Evolutionary conservation across 176 grass and related monocot species (phyloP), one percentile per base, ranked within the genome.

Genomic region (Musa troglodytarum): DNA sequence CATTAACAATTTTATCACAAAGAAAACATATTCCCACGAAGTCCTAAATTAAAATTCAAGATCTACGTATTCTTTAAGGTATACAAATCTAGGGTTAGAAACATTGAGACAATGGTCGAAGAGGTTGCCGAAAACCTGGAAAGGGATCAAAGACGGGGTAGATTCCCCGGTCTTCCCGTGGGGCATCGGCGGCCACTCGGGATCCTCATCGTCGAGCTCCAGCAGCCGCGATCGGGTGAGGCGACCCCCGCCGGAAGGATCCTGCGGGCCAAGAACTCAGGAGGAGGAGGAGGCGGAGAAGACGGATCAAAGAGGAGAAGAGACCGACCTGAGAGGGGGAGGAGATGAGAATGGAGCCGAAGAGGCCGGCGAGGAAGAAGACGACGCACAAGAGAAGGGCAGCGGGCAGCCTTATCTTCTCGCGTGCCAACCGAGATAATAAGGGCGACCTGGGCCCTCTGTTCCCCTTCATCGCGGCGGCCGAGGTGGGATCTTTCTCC

Each of bases 301-400:
- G 63, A 69, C 13, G 53, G 49, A 68, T 58, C 7, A 21, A 16
- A 74, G 53, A 22, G 5, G 6, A 81, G 54, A 72, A n/a, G 67
- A 66, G 20, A 53, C n/a, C 20, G 75, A 76, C 55, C 71, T 63
- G 9, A 52, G 50, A 29, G 54, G 65, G 50, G 54, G 56, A 83
- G 71, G 91, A 82, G 78, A 99, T 79, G 75, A 89, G 84, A 55
- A 88, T 34, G 64, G 95, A 89, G 78, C 80, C 90, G 82, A 91
- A 86, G 86, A 99, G 82, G 19, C 95, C 95, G 56, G 85, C 84
- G 58, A 99, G 79, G 82, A 94, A 99, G 82, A 99, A 99, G 80
- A 99, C 80, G 72, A 75, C 86, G 80, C 90, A 99, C 54, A 66
- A 94, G 82, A 99, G 14, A 66, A 94, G 75, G 61, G 86, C 86